Evolutionary conservation across 2,329 filamentous ascomycete genomes (phyloP).

Genomic region (Ophiostoma tasmaniense): DNA sequence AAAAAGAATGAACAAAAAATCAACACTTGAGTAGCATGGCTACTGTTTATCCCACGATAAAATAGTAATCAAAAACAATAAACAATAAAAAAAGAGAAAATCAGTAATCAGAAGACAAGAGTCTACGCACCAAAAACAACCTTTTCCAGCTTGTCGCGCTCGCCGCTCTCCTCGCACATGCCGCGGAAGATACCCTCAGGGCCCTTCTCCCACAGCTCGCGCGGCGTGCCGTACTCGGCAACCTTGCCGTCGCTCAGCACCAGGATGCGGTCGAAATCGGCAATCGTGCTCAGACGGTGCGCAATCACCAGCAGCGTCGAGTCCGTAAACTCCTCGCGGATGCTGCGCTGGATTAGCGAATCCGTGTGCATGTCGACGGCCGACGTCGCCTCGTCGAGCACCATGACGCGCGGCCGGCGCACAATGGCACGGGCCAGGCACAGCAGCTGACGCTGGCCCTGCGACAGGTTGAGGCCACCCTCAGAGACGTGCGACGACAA

Average conservation of each 20-base stretch:
- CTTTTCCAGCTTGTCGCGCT: slow-evolving; percentile 43
- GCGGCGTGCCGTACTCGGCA: slow-evolving; percentile 58
- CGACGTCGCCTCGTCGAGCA: slow-evolving; percentile 71
- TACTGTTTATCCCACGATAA: background rate
- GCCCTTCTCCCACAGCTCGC: slow-evolving; percentile 49
- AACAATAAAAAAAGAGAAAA: background rate
- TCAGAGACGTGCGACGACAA: slow-evolving; percentile 58
- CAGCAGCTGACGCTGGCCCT: slow-evolving; percentile 68
- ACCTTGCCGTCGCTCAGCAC: slow-evolving; percentile 61
- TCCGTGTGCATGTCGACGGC: slow-evolving; percentile 74
- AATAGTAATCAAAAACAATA: background rate
- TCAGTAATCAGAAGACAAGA: background rate
- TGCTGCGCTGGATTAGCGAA: slow-evolving; percentile 63
- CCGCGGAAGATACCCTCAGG: slow-evolving; percentile 47
- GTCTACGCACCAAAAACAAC: slow-evolving; percentile 33
- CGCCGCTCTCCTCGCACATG: slow-evolving; percentile 56
- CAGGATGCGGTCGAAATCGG: slow-evolving; percentile 66
- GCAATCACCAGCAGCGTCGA: slow-evolving; percentile 66
- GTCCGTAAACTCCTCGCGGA: slow-evolving; percentile 61
- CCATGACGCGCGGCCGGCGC: slow-evolving; percentile 64
- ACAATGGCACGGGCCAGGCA: slow-evolving; percentile 68
- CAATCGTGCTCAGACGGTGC: slow-evolving; percentile 66
- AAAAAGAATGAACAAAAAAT: background rate
- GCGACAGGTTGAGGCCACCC: slow-evolving; percentile 65
- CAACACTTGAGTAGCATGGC: background rate